Evolutionary conservation across 805 yeast genomes (phyloP), one percentile per base, ranked within the genome.

Genomic region (Dipodascus geniculatus): DNA sequence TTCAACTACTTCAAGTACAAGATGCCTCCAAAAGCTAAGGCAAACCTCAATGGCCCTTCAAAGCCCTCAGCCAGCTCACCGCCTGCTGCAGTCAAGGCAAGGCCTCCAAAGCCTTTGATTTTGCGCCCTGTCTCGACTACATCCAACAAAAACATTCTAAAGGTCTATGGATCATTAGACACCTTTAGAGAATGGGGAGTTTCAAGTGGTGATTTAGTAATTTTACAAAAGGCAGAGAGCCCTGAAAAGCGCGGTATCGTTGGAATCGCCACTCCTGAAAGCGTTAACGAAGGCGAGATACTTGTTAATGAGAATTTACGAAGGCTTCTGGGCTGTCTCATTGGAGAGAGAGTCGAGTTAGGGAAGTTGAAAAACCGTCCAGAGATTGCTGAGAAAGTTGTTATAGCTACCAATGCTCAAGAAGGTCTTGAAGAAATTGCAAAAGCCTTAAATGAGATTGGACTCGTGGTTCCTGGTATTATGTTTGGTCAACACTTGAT

Each of bases 321-420:
- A 57, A 59, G 68, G 3, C 67, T 74, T 1, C 69, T 73, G 11
- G 75, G 72, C 47, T 57, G 76, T 1, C 55, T 75, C 2, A 65
- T 77, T 3, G 85, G 85, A 48, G 83, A 79, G 53, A 63, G 82
- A 48, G 57, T 79, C 20, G 69, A 70, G 24, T 58, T 91, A 0
- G 61, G 63, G 11, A 82, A 76, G 58, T 69, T 67, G 3, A 59
- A 65, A 1, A 85, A 79, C 54, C 38, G 49, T 19, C 87, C 89
- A 2, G 67, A 65, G 2, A 71, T 68, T 54, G 78, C 78, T 0
- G 58, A 65, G 1, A 60, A 55, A 35, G 68, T 79, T 1, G 58
- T 60, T 0, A 60, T 78, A 3, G 74, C 74, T 1, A 57, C 63
- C 1, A 51, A 42, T 2, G 49, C 57, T 16, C 68, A 69, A 0